phyloP scores from a whole-genome alignment of 129 eudicot species.

The Ambrosia artemisiifolia region DNA sequence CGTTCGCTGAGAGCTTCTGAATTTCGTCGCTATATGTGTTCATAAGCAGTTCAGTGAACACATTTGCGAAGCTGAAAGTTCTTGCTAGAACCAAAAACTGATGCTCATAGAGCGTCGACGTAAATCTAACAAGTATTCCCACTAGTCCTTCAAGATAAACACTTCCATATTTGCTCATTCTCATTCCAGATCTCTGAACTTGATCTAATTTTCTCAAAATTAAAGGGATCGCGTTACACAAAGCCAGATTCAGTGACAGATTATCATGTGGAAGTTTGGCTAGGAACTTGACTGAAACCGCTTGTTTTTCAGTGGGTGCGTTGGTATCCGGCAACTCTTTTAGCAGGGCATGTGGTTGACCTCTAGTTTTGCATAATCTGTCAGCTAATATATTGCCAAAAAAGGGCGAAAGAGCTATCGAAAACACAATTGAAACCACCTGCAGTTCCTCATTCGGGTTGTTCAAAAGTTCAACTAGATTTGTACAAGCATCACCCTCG shows the following conservation, averaged over 20 bases:
- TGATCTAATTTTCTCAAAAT: conserved; percentile 35
- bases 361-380: conserved; percentile 55
- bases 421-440: conserved; percentile 41
- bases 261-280: conserved; percentile 82
- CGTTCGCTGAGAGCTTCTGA: conserved; percentile 60
- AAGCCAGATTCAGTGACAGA: conserved; percentile 49
- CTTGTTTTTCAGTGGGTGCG: conserved; percentile 50
- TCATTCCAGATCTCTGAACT: conserved; percentile 40
- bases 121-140: conserved; percentile 65
- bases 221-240: conserved; percentile 36
- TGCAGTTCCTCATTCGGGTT: conserved; percentile 58
- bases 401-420: conserved; percentile 42
- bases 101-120: conserved; percentile 58
- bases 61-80: conserved; percentile 38
- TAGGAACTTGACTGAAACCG: conserved; percentile 56
- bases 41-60: conserved; percentile 53
- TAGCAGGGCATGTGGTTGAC: conserved; percentile 60
- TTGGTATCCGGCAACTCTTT: conserved; percentile 34
- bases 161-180: conserved; percentile 53
- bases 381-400: conserved; percentile 61
- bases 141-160: conserved; percentile 66
- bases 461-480: conserved; percentile 45
- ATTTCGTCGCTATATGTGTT: conserved; percentile 59
- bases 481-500: conserved; percentile 50
- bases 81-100: conserved; percentile 48